Evolutionary conservation across 495 filamentous ascomycete genomes (phyloP).

Genomic region (Trichoderma reesei): DNA sequence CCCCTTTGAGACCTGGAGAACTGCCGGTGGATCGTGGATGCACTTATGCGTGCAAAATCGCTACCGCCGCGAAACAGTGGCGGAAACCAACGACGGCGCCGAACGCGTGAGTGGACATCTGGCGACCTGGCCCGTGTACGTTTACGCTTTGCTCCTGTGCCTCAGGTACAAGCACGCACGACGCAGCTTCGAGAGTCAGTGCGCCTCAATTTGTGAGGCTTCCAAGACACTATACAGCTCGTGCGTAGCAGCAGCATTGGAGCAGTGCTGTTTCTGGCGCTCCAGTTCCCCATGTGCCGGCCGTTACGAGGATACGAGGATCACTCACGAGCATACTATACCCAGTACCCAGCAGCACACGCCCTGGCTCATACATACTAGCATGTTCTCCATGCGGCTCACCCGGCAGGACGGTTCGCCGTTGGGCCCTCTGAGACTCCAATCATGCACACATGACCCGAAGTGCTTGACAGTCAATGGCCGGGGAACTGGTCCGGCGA

Average conservation of each 20-base stretch:
- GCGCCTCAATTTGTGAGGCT: too few relatives aligned
- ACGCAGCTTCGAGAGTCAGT: too few relatives aligned
- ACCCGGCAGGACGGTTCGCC: conserved; percentile 3
- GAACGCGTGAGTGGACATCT: neutral
- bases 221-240: neutral
- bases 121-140: neutral
- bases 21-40: neutral
- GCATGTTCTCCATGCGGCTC: conserved; percentile 2
- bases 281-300: neutral
- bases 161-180: too few relatives aligned
- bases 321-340: neutral
- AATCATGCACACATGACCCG: neutral
- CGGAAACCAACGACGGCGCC: neutral
- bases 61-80: neutral
- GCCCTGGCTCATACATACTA: neutral
- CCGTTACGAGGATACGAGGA: neutral
- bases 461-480: neutral
- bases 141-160: neutral
- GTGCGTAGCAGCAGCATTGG: neutral
- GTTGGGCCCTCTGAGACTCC: neutral
- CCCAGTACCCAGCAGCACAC: too few relatives aligned
- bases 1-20: conserved; percentile 3
- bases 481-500: conserved; percentile 3
- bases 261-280: neutral
- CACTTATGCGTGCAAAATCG: neutral